Evolutionary conservation across 129 eudicot genomes (phyloP), one percentile per base, ranked within the genome.

Genomic region (Silybum marianum): DNA sequence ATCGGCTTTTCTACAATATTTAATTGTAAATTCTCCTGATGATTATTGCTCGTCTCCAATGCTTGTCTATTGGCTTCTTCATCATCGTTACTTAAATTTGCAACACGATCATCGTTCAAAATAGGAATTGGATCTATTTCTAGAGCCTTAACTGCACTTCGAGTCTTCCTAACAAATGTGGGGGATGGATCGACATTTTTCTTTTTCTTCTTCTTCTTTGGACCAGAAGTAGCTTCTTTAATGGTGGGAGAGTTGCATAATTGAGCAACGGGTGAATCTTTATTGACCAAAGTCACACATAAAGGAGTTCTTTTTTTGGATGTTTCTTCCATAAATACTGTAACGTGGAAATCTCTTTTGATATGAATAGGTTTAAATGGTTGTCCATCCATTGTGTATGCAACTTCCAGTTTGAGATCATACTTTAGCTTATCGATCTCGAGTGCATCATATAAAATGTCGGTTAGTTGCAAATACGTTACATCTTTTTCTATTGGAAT

Each of bases 301-400:
- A 58, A 58, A 58, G 66, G 66, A 19, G 66, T 58, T 9, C 66
- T 58, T 58, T 58, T 58, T n/a, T 58, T 58, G 3, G 7, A 18
- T 18, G 66, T 58, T 58, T 58, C 66, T 58, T 58, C 66, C 66
- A 58, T 58, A 58, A 58, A 58, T 5, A 58, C 66, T 7, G 66
- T 58, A 58, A 58, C 66, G 7, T 58, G 66, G 66, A 58, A 58
- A 18, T 58, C 66, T 58, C 66, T 58, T 58, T 58, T 58, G 4
- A 58, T 58, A n/a, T 58, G 66, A 58, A 58, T 58, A 19, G 66
- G 66, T n/a, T 58, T 58, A 58, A 58, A 58, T 58, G 66, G 66
- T 58, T 58, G 66, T n/a, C 66, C 66, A 58, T 58, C 66, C 66
- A 58, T 58, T 58, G 66, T 58, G 23, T 58, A 58, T 58, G 66